Base-by-base conservation (phyloP, 2,329 filamentous ascomycete genomes). In the Arthroderma sp. region DNA sequence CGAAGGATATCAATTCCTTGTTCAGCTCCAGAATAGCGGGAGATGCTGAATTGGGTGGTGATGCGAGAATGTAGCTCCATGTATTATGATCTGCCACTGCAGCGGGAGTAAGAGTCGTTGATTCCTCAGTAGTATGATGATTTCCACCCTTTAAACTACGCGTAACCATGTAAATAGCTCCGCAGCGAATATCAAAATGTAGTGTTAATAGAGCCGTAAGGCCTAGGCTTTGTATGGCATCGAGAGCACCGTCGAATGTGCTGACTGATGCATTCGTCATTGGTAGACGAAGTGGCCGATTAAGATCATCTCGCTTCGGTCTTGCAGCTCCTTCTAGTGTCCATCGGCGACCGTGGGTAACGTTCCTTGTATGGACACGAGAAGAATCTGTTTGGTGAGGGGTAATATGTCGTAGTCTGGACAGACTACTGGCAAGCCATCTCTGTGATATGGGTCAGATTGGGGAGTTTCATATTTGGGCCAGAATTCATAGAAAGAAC, bases 391-490 rank as follows among this genome's bases (percentile, higher is more conserved):
- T 75, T 75, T 72, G 31, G 84, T 88, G 56, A 94, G 75, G 72
- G 15, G 85, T 89, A 56, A 95, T 86, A 57, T 89, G 81, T 36
- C 91, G 78, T 43, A 98, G 72, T 46, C 84, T 73, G n/a, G 74
- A 69, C 36, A 94, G 79, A 65, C 89, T 91, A 54, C 82, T 82
- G 15, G 84, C 80, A 32, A 98, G 77, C 91, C 91, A 98, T 70
- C 93, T 91, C 68, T 71, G 47, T 22, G 5, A 32, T 34, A 11
- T 4, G 6, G 1, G 32, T 49, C 30, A 49, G 42, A 31, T 29
- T 22, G 15, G 6, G 15, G 4, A 29, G 15, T 22, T 22, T 3
- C 15, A 22, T 22, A 22, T 22, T 22, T 9, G 34, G 6, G 2
- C 6, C 7, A 30, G 5, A 15, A 10, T 10, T 11, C 9, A 7